Conservation (phyloP, 2,329 filamentous ascomycete species). For the Mollisia scopiformis region DNA sequence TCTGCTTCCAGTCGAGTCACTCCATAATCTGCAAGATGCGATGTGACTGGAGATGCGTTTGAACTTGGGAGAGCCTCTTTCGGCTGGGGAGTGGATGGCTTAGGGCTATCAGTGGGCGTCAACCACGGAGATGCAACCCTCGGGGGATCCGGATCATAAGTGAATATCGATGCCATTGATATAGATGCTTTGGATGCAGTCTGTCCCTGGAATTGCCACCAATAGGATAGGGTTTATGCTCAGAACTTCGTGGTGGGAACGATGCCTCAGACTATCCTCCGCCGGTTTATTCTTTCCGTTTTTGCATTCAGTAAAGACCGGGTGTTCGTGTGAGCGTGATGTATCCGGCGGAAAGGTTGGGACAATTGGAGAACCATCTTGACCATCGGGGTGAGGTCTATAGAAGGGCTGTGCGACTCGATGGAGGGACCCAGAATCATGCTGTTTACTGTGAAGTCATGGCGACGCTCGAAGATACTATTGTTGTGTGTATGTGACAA, state of each 20-base stretch:
- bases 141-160: constrained; percentile 86
- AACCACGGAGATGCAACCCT: constrained; percentile 88
- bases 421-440: constrained; percentile 5
- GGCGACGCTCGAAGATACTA: not conserved
- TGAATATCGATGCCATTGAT: constrained; percentile 91
- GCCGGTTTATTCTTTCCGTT: constrained; percentile 5
- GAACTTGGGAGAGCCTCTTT: constrained; percentile 17
- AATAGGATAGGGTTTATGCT: not conserved
- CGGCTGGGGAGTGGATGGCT: constrained; percentile 31
- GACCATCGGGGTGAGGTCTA: constrained; percentile 26
- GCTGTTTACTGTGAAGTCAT: constrained; percentile 14
- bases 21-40: constrained; percentile 60
- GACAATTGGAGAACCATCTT: constrained; percentile 54
- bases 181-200: not conserved
- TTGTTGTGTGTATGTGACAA: not conserved
- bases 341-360: constrained; percentile 39
- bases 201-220: not conserved
- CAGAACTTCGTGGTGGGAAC: not conserved
- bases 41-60: constrained; percentile 38
- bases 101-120: constrained; percentile 48
- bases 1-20: constrained; percentile 84
- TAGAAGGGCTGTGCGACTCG: not conserved
- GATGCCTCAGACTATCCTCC: not conserved
- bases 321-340: constrained; percentile 53
- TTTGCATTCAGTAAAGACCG: constrained; percentile 43